A percentile compares a stretch with the other conserved stretches of the same genome.
These are phyloP conservation scores for Penicillium crustosum DNA, from an alignment of 2,329 filamentous ascomycete genomes.

Conservation along the genomic window DNA sequence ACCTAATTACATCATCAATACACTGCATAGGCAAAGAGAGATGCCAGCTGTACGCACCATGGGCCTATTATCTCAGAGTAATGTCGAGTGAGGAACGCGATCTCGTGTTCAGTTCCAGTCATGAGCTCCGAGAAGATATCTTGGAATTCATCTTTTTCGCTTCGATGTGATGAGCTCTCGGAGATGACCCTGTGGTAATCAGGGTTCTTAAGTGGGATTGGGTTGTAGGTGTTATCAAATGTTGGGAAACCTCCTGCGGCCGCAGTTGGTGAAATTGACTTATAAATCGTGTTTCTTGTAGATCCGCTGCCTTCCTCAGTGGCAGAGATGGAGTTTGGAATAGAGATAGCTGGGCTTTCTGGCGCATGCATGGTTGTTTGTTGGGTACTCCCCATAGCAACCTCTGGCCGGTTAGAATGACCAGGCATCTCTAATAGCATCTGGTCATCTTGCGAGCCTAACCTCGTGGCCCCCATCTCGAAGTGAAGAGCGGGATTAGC, in stretches of 20 bases:
- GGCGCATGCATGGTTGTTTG: not conserved
- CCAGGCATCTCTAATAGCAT: not conserved
- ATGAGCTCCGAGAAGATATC: slow-evolving; percentile 39
- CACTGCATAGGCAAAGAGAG: not conserved
- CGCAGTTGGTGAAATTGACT: slow-evolving; percentile 14
- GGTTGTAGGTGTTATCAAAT: slow-evolving; percentile 3
- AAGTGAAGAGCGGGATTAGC: not conserved
- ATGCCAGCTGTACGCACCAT: slow-evolving; percentile 28
- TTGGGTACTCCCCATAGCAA: not conserved
- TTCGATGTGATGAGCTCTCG: slow-evolving; percentile 23
- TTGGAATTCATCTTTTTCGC: slow-evolving; percentile 34
- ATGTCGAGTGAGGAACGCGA: slow-evolving; percentile 40
- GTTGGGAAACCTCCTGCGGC: not conserved
- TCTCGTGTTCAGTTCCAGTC: slow-evolving; percentile 41
- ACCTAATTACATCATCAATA: slow-evolving; percentile 25
- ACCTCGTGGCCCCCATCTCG: not conserved
- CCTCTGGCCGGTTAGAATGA: not conserved
- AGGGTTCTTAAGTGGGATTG: not conserved
- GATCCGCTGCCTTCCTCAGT: not conserved
- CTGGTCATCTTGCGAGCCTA: not conserved
- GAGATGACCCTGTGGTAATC: slow-evolving; percentile 6
- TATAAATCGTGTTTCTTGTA: slow-evolving; percentile 5
- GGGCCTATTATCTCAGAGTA: slow-evolving; percentile 38
- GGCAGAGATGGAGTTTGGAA: not conserved
- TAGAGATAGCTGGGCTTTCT: not conserved